Conservation (phyloP, 345 rosid genomes). For the Noccaea caerulescens region DNA sequence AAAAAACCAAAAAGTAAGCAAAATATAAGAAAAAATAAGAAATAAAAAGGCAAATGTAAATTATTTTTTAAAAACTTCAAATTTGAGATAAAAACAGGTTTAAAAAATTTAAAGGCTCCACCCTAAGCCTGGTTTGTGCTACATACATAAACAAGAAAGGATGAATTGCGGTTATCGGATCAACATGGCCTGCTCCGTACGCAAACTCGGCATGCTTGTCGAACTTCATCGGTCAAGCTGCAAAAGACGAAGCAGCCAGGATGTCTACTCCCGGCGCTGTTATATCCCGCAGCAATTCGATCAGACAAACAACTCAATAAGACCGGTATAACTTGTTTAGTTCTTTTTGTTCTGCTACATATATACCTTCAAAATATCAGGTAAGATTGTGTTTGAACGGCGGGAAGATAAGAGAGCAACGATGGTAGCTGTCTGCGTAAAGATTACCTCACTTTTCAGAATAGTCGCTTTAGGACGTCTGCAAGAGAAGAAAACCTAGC, state of each 20-base stretch:
- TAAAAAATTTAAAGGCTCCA: no score
- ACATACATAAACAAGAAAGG: conserved; percentile 11
- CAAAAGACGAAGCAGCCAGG: conserved; percentile 46
- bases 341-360: not conserved
- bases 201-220: conserved; percentile 35
- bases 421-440: conserved; percentile 40
- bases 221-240: conserved; percentile 44
- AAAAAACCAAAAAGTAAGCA: no score
- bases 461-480: conserved; percentile 42
- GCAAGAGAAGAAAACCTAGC: not conserved
- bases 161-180: conserved; percentile 42
- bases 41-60: no score
- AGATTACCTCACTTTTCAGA: conserved; percentile 42
- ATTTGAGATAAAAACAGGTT: no score
- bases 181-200: conserved; percentile 48
- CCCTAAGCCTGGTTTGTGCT: no score
- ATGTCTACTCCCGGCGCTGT: conserved; percentile 61
- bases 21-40: no score
- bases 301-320: not conserved
- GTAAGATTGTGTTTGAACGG: conserved; percentile 55
- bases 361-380: conserved; percentile 55
- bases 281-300: conserved; percentile 56
- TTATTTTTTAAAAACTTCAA: no score
- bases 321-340: not conserved
- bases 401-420: conserved; percentile 55